Base-by-base conservation (phyloP, 139 green algal species). In the Penium margaritaceum region DNA sequence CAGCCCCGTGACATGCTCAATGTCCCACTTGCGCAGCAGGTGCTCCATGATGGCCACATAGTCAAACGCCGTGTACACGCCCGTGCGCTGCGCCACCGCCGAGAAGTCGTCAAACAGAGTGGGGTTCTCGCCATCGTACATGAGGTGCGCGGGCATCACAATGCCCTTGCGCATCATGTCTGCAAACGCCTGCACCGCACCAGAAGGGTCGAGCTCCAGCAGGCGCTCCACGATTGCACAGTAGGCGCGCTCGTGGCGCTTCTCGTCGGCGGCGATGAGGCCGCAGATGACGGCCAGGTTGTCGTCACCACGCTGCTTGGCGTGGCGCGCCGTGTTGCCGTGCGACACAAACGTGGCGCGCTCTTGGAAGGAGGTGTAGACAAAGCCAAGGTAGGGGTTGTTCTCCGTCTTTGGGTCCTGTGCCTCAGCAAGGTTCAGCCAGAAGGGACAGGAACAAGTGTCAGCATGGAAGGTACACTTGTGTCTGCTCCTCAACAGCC, bases 81-180 rank as follows among this genome's bases (percentile, higher is more conserved):
- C 89, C 0, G 88, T 90, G 30, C 81, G 68, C 83, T 98, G 90
- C 2, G 94, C 94, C n/a, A 99, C 92, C 41, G 32, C 38, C 1
- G 91, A 95, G 76, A 97, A 99, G 84, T 97, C 94, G 17, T 63
- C 24, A 14, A 83, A 87, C 12, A 84, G 70, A 24, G 63, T 75
- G 27, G 70, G 39, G 78, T 96, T 94, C 84, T 91, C 78, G 32
- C 76, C 78, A 83, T 98, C 94, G 72, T 96, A 75, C 94, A 99
- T 97, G 2, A 96, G 78, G 83, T 97, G 91, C 7, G 94, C 93
- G 15, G 91, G 91, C 94, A 99, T 99, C 12, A 96, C 90, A 76
- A 99, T 98, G 86, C 96, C 89, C 86, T 97, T 97, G 47, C 77
- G 81, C 91, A 99, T 98, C 94, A 99, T 99, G 87, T 97, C 94